phyloP scores from a whole-genome alignment of 345 rosid species.

The Arabidopsis arenosa region DNA sequence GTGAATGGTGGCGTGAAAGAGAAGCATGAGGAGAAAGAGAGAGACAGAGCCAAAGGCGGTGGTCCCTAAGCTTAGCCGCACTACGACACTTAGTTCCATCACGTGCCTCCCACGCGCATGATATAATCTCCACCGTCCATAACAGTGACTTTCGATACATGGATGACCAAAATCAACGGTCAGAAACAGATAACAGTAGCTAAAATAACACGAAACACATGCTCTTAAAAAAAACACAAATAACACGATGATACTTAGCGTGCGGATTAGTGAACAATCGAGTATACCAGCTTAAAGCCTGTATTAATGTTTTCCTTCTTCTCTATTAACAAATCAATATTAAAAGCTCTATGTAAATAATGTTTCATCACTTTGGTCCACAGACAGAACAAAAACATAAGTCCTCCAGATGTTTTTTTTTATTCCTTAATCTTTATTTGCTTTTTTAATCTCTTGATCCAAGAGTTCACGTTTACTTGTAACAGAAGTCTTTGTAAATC shows the following conservation, averaged over 20 bases:
- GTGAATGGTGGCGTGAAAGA: constrained; percentile 46
- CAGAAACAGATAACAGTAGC: not conserved
- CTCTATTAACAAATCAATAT: not conserved
- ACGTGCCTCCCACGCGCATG: constrained; percentile 36
- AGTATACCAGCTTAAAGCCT: constrained; percentile 45
- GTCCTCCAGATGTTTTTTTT: constrained; percentile 21
- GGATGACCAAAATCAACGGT: constrained; percentile 22
- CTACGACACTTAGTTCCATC: constrained; percentile 21
- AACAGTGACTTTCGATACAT: not conserved
- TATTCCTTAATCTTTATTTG: not conserved
- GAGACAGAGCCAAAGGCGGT: constrained; percentile 32
- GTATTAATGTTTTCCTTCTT: constrained; percentile 12
- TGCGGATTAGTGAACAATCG: constrained; percentile 47
- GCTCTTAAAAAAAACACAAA: constrained; percentile 13
- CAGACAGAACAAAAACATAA: constrained; percentile 44
- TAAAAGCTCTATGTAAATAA: constrained; percentile 35
- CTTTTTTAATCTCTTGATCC: constrained; percentile 43
- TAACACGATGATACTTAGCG: constrained; percentile 49
- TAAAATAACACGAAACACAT: constrained; percentile 31
- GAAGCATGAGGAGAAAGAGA: constrained; percentile 37
- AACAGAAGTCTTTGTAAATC: constrained; percentile 37
- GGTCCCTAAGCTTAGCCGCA: constrained; percentile 42
- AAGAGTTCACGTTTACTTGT: constrained; percentile 49
- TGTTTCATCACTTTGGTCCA: constrained; percentile 43
- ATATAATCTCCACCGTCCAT: constrained; percentile 20